Conservation (phyloP, 768 basidiomycete species). For the Rhizopogon vesiculosus region DNA sequence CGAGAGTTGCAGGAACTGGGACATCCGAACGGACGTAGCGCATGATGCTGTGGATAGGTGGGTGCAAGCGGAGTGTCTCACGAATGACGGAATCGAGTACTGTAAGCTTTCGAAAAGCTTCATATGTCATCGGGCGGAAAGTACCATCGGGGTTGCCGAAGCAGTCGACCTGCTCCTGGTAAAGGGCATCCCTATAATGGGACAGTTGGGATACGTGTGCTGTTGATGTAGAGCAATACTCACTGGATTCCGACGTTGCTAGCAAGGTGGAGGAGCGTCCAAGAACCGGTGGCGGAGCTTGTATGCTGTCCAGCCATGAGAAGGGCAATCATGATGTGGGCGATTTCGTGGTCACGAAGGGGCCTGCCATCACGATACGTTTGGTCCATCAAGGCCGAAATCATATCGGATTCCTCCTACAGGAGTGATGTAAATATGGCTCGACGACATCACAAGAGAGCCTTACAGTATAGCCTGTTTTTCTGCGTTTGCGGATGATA, state of each 20-base stretch:
- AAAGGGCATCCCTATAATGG: constrained; percentile 64
- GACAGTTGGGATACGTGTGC: background rate
- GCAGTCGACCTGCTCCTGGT: constrained; percentile 81
- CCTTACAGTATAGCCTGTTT: constrained; percentile 35
- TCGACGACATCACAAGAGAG: background rate
- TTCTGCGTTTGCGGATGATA: constrained; percentile 74
- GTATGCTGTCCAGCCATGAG: constrained; percentile 99
- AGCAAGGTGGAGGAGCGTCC: constrained; percentile 87
- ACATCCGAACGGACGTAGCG: constrained; percentile 88
- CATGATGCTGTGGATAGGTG: constrained; percentile 94
- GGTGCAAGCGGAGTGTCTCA: constrained; percentile 90
- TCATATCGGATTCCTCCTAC: constrained; percentile 87
- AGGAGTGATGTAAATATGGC: constrained; percentile 4
- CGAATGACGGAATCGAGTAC: constrained; percentile 87
- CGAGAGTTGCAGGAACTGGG: constrained; percentile 72
- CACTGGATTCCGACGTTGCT: constrained; percentile 69
- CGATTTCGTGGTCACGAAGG: constrained; percentile 86
- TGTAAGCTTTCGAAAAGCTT: constrained; percentile 79
- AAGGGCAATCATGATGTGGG: constrained; percentile 97
- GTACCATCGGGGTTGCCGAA: constrained; percentile 79
- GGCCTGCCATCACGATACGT: constrained; percentile 76
- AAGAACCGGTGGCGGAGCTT: constrained; percentile 86
- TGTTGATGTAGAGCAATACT: constrained; percentile 21
- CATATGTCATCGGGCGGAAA: constrained; percentile 77
- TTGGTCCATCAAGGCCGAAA: constrained; percentile 79